Percentiles rank a stretch among this genome's conserved stretches.
Conservation (phyloP, 2,329 filamentous ascomycete species). For the Venturia carpophila region DNA sequence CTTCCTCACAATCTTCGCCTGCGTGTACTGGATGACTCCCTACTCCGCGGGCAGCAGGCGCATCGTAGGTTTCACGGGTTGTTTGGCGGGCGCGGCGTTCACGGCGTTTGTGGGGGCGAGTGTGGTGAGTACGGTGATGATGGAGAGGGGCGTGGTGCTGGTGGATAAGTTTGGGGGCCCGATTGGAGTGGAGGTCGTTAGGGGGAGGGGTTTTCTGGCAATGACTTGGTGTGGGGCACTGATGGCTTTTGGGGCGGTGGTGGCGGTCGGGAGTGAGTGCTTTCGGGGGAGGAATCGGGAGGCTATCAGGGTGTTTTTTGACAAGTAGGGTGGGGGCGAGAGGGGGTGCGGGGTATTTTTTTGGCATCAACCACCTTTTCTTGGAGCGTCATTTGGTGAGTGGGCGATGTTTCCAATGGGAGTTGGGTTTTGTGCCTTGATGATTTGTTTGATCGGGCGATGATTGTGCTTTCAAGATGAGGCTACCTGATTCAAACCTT, state of each 20-base stretch:
- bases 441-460: too few relatives aligned
- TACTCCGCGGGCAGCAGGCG: not conserved
- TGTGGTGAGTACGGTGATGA: constrained; percentile 61
- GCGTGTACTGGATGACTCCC: constrained; percentile 30
- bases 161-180: constrained; percentile 47
- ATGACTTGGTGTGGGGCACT: constrained; percentile 52
- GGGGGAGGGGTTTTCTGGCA: constrained; percentile 48
- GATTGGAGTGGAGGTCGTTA: constrained; percentile 42
- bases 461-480: too few relatives aligned
- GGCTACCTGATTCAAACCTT: too few relatives aligned
- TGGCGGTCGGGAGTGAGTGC: not conserved
- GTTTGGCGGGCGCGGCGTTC: constrained; percentile 32
- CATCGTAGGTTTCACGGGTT: constrained; percentile 41
- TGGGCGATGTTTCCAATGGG: too few relatives aligned
- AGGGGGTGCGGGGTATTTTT: too few relatives aligned
- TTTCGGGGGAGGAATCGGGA: not conserved
- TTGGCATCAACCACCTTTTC: too few relatives aligned
- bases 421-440: too few relatives aligned
- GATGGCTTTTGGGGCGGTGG: not conserved
- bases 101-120: constrained; percentile 61
- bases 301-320: constrained; percentile 9
- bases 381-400: too few relatives aligned
- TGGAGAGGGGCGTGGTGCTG: constrained; percentile 44
- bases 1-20: constrained; percentile 37
- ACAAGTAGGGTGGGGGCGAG: not conserved